phyloP scores from a whole-genome alignment of 768 basidiomycete genomes.

The Termitomyces titanicus region DNA sequence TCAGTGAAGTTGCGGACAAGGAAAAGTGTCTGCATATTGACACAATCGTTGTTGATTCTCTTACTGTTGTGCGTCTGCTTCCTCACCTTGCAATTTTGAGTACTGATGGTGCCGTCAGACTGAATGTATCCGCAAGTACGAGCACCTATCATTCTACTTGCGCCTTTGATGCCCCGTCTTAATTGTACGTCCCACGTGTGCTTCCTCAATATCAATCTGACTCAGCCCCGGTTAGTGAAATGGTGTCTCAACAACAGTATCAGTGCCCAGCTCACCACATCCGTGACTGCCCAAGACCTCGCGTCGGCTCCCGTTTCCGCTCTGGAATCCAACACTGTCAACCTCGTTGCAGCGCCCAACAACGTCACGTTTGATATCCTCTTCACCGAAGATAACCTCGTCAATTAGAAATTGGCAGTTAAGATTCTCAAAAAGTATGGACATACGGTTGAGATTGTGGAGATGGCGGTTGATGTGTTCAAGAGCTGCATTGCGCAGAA shows the following conservation, averaged over 20 bases:
- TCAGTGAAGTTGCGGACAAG: constrained; percentile 80
- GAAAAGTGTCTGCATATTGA: constrained; percentile 86
- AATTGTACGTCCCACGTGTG: constrained; percentile 60
- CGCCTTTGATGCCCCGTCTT: constrained; percentile 71
- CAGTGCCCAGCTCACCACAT: constrained; percentile 90
- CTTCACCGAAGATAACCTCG: constrained; percentile 94
- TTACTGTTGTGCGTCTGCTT: constrained; percentile 61
- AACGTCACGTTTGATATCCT: constrained; percentile 90
- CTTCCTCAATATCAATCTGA: background rate
- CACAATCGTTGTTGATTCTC: constrained; percentile 91
- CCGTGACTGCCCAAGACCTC: constrained; percentile 84
- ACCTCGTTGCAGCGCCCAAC: constrained; percentile 80
- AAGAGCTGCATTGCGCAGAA: constrained; percentile 68
- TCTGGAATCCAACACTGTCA: constrained; percentile 91
- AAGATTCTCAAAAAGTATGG: constrained; percentile 97
- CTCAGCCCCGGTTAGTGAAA: constrained; percentile 57
- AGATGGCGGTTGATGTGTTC: constrained; percentile 94
- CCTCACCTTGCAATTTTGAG: background rate
- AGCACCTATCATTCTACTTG: constrained; percentile 91
- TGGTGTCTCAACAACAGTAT: constrained; percentile 97
- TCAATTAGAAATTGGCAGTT: constrained; percentile 93
- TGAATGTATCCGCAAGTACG: constrained; percentile 84
- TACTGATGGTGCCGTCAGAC: constrained; percentile 46
- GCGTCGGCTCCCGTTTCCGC: constrained; percentile 91
- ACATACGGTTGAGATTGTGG: constrained; percentile 93